phyloP scores from a whole-genome alignment of 495 filamentous ascomycete genomes.

The Penicillium soppii region DNA sequence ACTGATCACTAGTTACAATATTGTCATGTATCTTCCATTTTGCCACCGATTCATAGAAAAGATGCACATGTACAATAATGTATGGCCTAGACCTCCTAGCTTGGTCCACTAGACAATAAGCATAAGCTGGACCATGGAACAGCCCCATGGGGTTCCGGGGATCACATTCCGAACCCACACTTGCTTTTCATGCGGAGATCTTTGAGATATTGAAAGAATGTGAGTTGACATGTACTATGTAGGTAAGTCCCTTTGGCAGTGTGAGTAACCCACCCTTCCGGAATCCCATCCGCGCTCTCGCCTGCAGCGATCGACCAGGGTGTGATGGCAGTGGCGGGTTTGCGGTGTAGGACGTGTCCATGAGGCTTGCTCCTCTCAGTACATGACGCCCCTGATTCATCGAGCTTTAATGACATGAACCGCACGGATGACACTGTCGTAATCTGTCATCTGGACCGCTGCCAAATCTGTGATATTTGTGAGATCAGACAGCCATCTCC shows the following conservation, averaged over 20 bases:
- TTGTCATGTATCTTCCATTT: background rate
- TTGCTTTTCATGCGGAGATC: conserved; percentile 1
- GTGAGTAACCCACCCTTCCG: conserved; percentile 19
- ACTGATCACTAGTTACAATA: background rate
- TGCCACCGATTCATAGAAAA: no score
- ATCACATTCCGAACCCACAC: conserved; percentile 3
- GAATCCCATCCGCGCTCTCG: conserved; percentile 10
- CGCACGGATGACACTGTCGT: conserved; percentile 1
- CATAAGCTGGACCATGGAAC: conserved; percentile 9
- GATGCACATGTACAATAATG: no score
- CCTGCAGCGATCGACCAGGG: conserved; percentile 11
- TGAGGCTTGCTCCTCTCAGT: background rate
- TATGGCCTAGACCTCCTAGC: background rate
- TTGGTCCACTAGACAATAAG: background rate
- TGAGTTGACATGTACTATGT: conserved; percentile 2
- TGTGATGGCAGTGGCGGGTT: conserved; percentile 8
- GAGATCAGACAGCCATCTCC: conserved; percentile 1
- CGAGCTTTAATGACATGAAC: background rate
- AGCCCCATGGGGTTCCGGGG: conserved; percentile 6
- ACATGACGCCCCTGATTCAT: background rate
- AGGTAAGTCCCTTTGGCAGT: conserved; percentile 11
- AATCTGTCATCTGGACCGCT: conserved; percentile 1
- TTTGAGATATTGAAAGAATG: conserved; percentile 6
- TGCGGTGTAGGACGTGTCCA: conserved; percentile 8
- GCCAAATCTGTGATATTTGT: background rate